Conservation (phyloP, 768 basidiomycete genomes). For the Holtermannia corniformis region DNA sequence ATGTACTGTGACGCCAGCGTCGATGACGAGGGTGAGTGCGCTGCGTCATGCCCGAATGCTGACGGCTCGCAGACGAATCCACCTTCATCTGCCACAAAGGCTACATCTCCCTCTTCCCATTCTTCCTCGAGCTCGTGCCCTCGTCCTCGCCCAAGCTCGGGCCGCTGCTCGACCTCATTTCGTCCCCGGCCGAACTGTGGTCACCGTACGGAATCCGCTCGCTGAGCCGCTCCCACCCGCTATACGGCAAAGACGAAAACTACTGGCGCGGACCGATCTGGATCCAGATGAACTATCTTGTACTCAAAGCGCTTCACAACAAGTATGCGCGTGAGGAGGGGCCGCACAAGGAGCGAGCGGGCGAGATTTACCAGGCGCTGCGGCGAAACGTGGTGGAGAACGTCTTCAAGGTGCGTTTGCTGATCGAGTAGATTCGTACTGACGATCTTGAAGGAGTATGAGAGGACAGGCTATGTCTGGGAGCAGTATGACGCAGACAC, state of each 20-base stretch:
- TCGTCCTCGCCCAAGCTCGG: slow-evolving; percentile 69
- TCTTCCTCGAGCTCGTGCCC: slow-evolving; percentile 71
- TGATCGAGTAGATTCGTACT: neutral
- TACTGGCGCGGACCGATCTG: slow-evolving; percentile 97
- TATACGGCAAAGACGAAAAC: slow-evolving; percentile 85
- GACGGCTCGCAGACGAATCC: slow-evolving; percentile 63
- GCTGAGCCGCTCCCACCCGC: slow-evolving; percentile 74
- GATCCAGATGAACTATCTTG: slow-evolving; percentile 95
- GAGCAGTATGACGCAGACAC: slow-evolving; percentile 84
- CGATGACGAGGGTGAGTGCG: slow-evolving; percentile 61
- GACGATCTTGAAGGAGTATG: slow-evolving; percentile 51
- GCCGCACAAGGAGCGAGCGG: slow-evolving; percentile 67
- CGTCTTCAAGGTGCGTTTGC: slow-evolving; percentile 52
- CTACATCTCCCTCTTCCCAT: slow-evolving; percentile 88
- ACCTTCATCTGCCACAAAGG: slow-evolving; percentile 83
- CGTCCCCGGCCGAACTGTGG: slow-evolving; percentile 79
- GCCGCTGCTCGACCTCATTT: slow-evolving; percentile 67
- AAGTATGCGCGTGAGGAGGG: slow-evolving; percentile 68
- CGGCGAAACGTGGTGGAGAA: slow-evolving; percentile 77
- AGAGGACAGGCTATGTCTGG: slow-evolving; percentile 91
- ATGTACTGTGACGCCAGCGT: slow-evolving; percentile 92
- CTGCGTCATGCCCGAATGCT: neutral
- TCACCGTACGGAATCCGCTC: slow-evolving; percentile 82
- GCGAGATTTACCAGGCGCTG: slow-evolving; percentile 67
- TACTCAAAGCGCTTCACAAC: slow-evolving; percentile 71